Evolutionary conservation across 257 asterid species (phyloP).

Genomic region (Rehmannia glutinosa): DNA sequence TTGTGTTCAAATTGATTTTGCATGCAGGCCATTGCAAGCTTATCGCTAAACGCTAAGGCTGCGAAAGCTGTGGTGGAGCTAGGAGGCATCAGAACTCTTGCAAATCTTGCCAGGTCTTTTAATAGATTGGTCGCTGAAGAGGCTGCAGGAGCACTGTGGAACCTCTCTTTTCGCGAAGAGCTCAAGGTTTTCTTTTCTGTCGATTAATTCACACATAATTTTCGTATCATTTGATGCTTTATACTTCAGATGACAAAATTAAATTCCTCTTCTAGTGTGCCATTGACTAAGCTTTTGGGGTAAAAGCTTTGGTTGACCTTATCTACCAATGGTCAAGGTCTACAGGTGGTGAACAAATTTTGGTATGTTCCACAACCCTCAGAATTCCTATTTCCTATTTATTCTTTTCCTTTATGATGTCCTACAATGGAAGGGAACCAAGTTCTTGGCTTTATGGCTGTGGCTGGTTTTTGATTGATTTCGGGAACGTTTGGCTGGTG

Average conservation of each 20-base stretch:
- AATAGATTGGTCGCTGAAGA: constrained; percentile 81
- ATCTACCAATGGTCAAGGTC: constrained; percentile 78
- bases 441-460: constrained; percentile 78
- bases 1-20: constrained; percentile 12
- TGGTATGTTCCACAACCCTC: constrained; percentile 43
- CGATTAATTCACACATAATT: neutral
- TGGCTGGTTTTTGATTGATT: constrained; percentile 79
- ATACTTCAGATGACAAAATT: constrained; percentile 11
- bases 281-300: constrained; percentile 83
- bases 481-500: no score
- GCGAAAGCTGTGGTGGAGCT: constrained; percentile 91
- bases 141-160: constrained; percentile 94
- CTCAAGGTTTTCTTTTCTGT: constrained; percentile 56
- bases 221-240: no score
- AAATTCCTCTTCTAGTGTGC: constrained; percentile 50
- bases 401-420: neutral
- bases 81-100: constrained; percentile 72
- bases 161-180: constrained; percentile 83
- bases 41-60: constrained; percentile 73
- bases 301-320: constrained; percentile 78
- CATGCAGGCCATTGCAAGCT: constrained; percentile 74
- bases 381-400: neutral
- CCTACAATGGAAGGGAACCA: constrained; percentile 50
- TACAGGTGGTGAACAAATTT: constrained; percentile 65
- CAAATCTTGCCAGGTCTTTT: constrained; percentile 63